phyloP scores from a whole-genome alignment of 768 basidiomycete genomes.

The Leccinum obscurum region DNA sequence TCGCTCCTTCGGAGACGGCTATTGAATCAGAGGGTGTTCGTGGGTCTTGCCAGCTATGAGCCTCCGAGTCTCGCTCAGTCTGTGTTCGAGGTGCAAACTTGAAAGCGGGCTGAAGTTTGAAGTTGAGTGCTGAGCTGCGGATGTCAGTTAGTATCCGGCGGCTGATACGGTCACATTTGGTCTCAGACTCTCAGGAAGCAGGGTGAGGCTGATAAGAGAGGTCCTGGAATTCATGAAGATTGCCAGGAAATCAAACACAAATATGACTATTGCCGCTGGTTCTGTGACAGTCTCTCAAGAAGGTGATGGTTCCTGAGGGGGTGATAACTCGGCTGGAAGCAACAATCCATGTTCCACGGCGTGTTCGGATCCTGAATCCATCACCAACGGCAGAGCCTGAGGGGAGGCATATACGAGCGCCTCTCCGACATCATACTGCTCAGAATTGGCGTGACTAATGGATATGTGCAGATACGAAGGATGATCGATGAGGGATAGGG shows the following conservation, averaged over 20 bases:
- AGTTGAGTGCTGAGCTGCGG: conserved; percentile 20
- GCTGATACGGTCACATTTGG: too few species aligned
- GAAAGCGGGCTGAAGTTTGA: conserved; percentile 35
- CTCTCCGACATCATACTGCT: conserved; percentile 62
- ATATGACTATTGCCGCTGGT: too few species aligned
- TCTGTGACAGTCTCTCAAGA: neutral
- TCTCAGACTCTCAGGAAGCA: too few species aligned
- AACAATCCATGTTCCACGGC: neutral
- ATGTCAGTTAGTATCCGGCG: conserved; percentile 19
- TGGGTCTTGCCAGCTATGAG: conserved; percentile 18
- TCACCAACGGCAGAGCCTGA: neutral
- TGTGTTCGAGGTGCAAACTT: conserved; percentile 36
- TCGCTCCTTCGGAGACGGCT: conserved; percentile 10
- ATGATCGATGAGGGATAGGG: too few species aligned
- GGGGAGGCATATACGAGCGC: conserved; percentile 51
- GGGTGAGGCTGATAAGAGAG: too few species aligned
- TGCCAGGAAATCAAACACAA: too few species aligned
- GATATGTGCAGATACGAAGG: conserved; percentile 17
- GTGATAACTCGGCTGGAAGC: neutral
- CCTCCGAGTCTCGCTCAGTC: conserved; percentile 29
- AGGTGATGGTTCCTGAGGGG: conserved; percentile 5
- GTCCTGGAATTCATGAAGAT: too few species aligned
- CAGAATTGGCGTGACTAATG: conserved; percentile 33
- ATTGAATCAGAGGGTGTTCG: conserved; percentile 14
- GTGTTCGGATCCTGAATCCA: neutral